Conservation (phyloP, 371 early-diverging fungal genomes). For the Smittium culicis region DNA sequence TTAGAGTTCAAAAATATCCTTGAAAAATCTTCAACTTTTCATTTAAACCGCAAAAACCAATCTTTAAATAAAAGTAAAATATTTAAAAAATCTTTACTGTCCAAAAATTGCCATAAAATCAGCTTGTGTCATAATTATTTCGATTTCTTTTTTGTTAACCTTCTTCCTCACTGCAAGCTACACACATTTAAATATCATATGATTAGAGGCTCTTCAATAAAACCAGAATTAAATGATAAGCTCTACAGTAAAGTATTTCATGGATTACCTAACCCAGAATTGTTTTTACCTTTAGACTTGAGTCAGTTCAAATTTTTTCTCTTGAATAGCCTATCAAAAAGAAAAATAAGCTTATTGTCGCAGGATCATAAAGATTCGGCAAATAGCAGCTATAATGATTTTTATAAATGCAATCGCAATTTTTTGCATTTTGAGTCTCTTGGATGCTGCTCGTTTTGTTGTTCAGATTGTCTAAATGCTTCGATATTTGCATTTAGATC, state of each 20-base stretch:
- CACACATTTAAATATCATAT: not conserved
- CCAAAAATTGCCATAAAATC: not conserved
- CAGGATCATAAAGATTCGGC: not conserved
- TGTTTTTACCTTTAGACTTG: not conserved
- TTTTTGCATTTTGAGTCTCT: not conserved
- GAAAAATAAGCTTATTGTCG: not conserved
- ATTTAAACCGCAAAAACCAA: not conserved
- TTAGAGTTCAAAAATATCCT: not conserved
- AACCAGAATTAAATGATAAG: not conserved
- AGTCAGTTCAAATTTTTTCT: not conserved
- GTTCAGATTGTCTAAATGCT: not conserved
- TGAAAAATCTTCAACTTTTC: not conserved
- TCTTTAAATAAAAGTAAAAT: not conserved
- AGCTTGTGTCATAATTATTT: not conserved
- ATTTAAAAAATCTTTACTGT: not conserved
- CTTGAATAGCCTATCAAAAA: not conserved
- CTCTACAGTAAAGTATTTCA: not conserved
- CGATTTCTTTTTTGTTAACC: not conserved
- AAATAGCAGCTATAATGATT: not conserved
- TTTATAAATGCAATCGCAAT: not conserved
- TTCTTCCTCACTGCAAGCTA: not conserved
- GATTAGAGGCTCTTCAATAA: not conserved
- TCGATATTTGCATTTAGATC: not conserved
- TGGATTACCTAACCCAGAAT: not conserved
- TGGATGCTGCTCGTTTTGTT: not conserved